Evolutionary conservation across 129 eudicot species (phyloP), one percentile per base, ranked within the genome.

Genomic region (Solidago caesia): DNA sequence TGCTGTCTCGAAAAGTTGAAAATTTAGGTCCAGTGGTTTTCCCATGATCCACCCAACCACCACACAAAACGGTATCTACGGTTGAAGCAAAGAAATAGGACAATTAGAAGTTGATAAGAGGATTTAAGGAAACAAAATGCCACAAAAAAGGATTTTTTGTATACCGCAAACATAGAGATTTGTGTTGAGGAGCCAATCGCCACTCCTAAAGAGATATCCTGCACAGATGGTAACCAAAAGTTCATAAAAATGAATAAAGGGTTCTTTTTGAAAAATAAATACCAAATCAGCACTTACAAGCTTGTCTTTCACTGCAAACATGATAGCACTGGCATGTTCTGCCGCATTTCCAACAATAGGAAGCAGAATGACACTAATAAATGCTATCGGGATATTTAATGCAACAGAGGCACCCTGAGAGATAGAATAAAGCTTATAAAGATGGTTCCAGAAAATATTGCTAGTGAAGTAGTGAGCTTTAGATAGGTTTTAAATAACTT

Each of bases 311-410:
- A 83, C 49, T 2, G 96, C 97, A 84, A 92, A 92, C 82, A 92
- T 92, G 43, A 92, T 69, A 52, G 97, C 97, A 67, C 96, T 84
- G 2, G 96, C 97, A 89, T 92, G 97, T 75, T 92, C 97, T 5
- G 97, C 97, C 53, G 97, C 97, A 85, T 92, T 92, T 70, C 97
- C 97, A 51, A 92, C 96, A 15, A 92, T 87, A 2, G 97, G 97
- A 43, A 92, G 91, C 79, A 92, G 78, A 33, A 92, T 89, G 33
- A 92, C 92, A 68, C 97, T 89, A 58, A 92, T 88, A 83, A 92
- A 92, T 21, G 91, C 89, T 55, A 89, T 48, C 0, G 97, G 90
- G 55, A 92, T 89, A 72, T 88, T 83, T 83, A 86, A 63, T 57
- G 96, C 79, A 67, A 76, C 78, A 53, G 97, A 92, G 58, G 97